Base-by-base conservation (phyloP, 352 stramenopile genomes). In the Globisporangium irregulare region DNA sequence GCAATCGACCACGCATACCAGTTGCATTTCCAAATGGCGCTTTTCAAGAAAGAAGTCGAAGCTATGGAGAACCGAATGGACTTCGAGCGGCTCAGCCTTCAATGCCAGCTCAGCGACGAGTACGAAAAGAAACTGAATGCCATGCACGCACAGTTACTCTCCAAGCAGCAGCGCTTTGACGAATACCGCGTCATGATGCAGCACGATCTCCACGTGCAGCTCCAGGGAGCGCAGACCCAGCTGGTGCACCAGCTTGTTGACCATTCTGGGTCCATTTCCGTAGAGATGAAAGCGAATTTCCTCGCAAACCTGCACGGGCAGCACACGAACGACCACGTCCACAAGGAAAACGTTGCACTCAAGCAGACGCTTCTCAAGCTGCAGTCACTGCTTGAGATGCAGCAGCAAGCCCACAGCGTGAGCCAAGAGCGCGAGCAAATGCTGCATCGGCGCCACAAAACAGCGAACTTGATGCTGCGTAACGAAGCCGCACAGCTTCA, bases 301-400 rank as follows among this genome's bases (percentile, higher is more conserved):
- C 67, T 87, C 3, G 78, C 78, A 24, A 74, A 78, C 3, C 46
- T 92, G n/a, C 76, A 76, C 12, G 67, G 72, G 3, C 78, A 91
- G 29, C 73, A 76, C 24, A 74, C 75, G 0, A 55, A 78, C 24
- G 77, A 84, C 14, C 71, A 74, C 27, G 64, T 86, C 7, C 77
- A 83, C n/a, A 74, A 81, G 20, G 86, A 94, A 59, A 94, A 91
- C 53, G 71, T 82, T 10, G 63, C 73, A 20, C 74, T 94, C 55
- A 90, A 91, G 62, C 82, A 90, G 68, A 85, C 84, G 10, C 62
- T 92, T 12, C 62, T 92, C 7, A 89, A 87, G 41, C 68, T 94
- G 7, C 81, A 90, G n/a, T 74, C 86, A 15, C 64, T 92, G 15
- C 76, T 82, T 22, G 75, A 83, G 27, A 87, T 90, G 73, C 81